phyloP scores from a whole-genome alignment of 2,329 filamentous ascomycete genomes.

The Epichloe brachyelytri region DNA sequence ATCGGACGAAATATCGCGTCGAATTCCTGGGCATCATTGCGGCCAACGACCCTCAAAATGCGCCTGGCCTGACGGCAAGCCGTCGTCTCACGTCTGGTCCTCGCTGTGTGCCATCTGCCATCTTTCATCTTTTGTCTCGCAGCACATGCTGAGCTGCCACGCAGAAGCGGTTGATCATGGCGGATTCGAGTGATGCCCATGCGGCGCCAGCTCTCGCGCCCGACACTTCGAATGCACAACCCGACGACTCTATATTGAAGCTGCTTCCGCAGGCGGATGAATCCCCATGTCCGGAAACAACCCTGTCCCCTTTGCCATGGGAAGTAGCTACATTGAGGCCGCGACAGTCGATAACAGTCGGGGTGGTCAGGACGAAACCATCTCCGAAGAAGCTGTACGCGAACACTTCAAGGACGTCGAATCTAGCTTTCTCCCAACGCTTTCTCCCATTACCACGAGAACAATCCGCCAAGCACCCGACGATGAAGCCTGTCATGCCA shows the following conservation, averaged over 20 bases:
- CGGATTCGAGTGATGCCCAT: neutral
- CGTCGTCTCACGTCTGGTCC: conserved; percentile 2
- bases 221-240: conserved; percentile 1
- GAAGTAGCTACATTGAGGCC: conserved; percentile 31
- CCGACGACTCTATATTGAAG: conserved; percentile 7
- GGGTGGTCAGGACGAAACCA: conserved; percentile 27
- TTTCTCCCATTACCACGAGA: conserved; percentile 41
- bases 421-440: conserved; percentile 48
- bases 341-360: conserved; percentile 22
- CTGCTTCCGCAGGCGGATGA: conserved; percentile 11
- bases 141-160: conserved; percentile 11
- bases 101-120: conserved; percentile 11
- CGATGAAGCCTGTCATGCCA: conserved; percentile 43
- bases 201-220: neutral
- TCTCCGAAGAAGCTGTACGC: conserved; percentile 39
- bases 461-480: conserved; percentile 19
- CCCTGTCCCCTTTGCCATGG: conserved; percentile 7
- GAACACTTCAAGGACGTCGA: conserved; percentile 51
- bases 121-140: conserved; percentile 12
- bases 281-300: neutral
- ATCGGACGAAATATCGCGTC: neutral
- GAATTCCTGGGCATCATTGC: neutral
- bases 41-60: conserved; percentile 14
- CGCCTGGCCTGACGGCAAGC: conserved; percentile 25
- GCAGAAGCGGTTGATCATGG: neutral